Evolutionary conservation across 306 rosid species (phyloP), one percentile per base, ranked within the genome.

Genomic region (Gastrolobium bilobum): DNA sequence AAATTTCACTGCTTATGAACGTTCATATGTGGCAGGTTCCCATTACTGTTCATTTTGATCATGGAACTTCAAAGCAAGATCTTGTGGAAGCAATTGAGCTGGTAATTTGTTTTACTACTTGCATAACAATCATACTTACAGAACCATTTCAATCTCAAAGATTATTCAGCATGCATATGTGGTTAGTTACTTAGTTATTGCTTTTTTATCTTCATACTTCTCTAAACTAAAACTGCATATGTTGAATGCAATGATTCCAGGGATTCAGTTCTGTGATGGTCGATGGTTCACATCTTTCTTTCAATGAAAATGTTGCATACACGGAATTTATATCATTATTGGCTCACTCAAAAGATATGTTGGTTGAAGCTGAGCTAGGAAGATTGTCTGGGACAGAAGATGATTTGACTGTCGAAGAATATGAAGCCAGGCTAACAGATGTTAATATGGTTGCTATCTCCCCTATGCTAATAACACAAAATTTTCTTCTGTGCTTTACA

Each of bases 381-480:
- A 90, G 97, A 73, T 83, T 94, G 86, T 92, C 99, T 6, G 99
- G 99, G 77, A 92, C 99, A 50, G 99, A 94, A 85, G 99, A 94
- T 81, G 97, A 85, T 84, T 86, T 91, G 80, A 94, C 97, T 10
- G 93, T 94, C 13, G 95, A 92, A 84, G 97, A 94, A 79, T 94
- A 87, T 83, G 97, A 94, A 87, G 97, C 99, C 70, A 89, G 63
- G 83, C 87, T 94, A 73, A 94, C 99, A 10, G 92, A 94, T 82
- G 86, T 82, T 82, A 84, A 87, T 5, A 87, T 88, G 97, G 99
- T 94, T 74, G 68, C 61, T 38, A 46, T 80, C 75, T 68, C 65
- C 60, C 79, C 59, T 64, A 6, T 2, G 42, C 53, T 42, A 82
- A 61, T n/a, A 79, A 31, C 70, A 68, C 46, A 6, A 38, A 44